Evolutionary conservation across 2,329 filamentous ascomycete species (phyloP).

Genomic region (Fusarium newnesense): DNA sequence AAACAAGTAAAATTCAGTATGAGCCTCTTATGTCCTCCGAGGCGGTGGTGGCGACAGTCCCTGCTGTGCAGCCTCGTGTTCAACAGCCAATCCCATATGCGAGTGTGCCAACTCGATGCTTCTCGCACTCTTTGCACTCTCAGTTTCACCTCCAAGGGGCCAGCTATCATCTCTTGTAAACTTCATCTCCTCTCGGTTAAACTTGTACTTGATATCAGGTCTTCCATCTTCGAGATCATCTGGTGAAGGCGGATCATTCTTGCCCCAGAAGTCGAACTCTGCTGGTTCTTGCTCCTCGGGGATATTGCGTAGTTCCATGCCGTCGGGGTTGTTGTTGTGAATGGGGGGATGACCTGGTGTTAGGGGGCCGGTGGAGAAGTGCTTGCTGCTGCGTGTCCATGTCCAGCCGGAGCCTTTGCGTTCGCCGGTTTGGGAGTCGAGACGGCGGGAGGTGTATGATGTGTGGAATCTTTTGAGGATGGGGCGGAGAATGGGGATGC

Average conservation of each 20-base stretch:
- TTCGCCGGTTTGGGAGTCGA: constrained; percentile 32
- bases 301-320: constrained; percentile 35
- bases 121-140: constrained; percentile 26
- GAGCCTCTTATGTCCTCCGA: constrained; percentile 20
- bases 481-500: constrained; percentile 61
- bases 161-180: constrained; percentile 29
- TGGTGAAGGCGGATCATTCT: neutral
- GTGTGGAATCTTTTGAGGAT: constrained; percentile 50
- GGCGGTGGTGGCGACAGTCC: constrained; percentile 41
- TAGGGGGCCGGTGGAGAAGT: constrained; percentile 20
- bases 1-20: constrained; percentile 11
- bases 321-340: neutral
- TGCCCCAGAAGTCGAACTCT: constrained; percentile 32
- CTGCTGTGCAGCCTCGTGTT: constrained; percentile 33
- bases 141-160: constrained; percentile 23
- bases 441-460: constrained; percentile 37
- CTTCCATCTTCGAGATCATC: constrained; percentile 10
- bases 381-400: constrained; percentile 36
- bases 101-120: constrained; percentile 37
- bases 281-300: constrained; percentile 32
- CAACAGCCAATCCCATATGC: constrained; percentile 36
- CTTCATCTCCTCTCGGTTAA: neutral
- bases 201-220: neutral
- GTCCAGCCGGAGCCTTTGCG: constrained; percentile 34
- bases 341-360: constrained; percentile 5